Conservation (phyloP, 768 basidiomycete genomes). For the Rhizopogon vesiculosus region DNA sequence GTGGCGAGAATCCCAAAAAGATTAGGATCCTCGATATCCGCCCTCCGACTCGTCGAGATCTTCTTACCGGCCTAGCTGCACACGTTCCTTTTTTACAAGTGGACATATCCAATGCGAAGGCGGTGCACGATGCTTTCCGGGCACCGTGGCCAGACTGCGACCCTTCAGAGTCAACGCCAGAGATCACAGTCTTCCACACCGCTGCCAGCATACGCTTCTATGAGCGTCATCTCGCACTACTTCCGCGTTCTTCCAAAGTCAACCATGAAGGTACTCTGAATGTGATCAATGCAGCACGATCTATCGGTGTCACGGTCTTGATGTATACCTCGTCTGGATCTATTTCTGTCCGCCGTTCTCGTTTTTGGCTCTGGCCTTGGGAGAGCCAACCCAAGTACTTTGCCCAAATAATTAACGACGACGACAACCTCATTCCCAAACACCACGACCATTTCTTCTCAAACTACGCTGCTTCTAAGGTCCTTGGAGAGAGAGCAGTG, state of each 20-base stretch:
- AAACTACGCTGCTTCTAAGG: constrained; percentile 71
- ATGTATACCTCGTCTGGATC: constrained; percentile 76
- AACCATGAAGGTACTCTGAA: constrained; percentile 69
- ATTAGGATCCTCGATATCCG: constrained; percentile 69
- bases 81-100: constrained; percentile 54
- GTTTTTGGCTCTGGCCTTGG: constrained; percentile 77
- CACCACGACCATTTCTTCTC: constrained; percentile 65
- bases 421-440: constrained; percentile 47
- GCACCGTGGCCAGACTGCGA: constrained; percentile 50
- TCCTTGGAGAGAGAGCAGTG: constrained; percentile 48
- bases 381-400: constrained; percentile 51
- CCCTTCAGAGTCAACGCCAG: constrained; percentile 16
- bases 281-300: constrained; percentile 53
- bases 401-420: constrained; percentile 62
- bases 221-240: constrained; percentile 50
- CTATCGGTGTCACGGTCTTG: constrained; percentile 50
- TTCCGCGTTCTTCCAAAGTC: constrained; percentile 52
- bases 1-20: constrained; percentile 62
- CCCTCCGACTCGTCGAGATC: constrained; percentile 52
- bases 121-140: constrained; percentile 57
- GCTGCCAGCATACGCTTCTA: constrained; percentile 78
- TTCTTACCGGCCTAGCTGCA: constrained; percentile 45
- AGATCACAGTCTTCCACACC: constrained; percentile 69
- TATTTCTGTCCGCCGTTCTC: constrained; percentile 48
- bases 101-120: constrained; percentile 50